Evolutionary conservation across 2,329 filamentous ascomycete genomes (phyloP).

Genomic region (Colletotrichum limetticola): DNA sequence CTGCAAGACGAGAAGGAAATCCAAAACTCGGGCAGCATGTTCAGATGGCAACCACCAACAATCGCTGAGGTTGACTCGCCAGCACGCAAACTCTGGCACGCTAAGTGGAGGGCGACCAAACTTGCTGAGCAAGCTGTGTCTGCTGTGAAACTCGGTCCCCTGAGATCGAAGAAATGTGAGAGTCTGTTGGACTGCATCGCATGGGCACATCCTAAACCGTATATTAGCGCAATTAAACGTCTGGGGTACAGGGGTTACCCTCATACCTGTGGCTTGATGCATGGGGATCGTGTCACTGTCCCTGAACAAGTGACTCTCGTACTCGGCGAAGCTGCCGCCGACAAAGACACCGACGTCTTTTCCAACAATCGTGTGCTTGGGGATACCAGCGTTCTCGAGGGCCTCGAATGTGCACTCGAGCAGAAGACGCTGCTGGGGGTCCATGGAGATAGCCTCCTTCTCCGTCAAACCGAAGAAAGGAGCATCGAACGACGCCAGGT

Average conservation of each 20-base stretch:
- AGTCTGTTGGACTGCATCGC: slow-evolving; percentile 65
- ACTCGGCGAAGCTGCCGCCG: slow-evolving; percentile 59
- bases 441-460: slow-evolving; percentile 62
- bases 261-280: slow-evolving; percentile 61
- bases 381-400: slow-evolving; percentile 62
- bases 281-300: slow-evolving; percentile 60
- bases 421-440: slow-evolving; percentile 64
- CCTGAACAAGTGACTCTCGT: slow-evolving; percentile 55
- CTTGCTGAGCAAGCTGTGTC: slow-evolving; percentile 65
- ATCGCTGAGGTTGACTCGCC: slow-evolving; percentile 59
- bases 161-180: slow-evolving; percentile 65
- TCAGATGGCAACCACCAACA: slow-evolving; percentile 59
- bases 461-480: slow-evolving; percentile 64
- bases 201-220: slow-evolving; percentile 54
- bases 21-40: slow-evolving; percentile 59
- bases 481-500: slow-evolving; percentile 60
- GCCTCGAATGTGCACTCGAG: slow-evolving; percentile 66
- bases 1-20: slow-evolving; percentile 57
- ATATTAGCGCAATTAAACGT: slow-evolving; percentile 30
- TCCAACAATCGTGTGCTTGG: slow-evolving; percentile 58
- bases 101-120: slow-evolving; percentile 60
- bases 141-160: slow-evolving; percentile 62
- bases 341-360: slow-evolving; percentile 62
- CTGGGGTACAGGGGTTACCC: background rate
- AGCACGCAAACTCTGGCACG: slow-evolving; percentile 58